A percentile compares a stretch with the other conserved stretches of the same genome.
These are phyloP conservation scores for Fusarium domesticum DNA, from an alignment of 2,329 filamentous ascomycete genomes.

Conservation along the genomic window DNA sequence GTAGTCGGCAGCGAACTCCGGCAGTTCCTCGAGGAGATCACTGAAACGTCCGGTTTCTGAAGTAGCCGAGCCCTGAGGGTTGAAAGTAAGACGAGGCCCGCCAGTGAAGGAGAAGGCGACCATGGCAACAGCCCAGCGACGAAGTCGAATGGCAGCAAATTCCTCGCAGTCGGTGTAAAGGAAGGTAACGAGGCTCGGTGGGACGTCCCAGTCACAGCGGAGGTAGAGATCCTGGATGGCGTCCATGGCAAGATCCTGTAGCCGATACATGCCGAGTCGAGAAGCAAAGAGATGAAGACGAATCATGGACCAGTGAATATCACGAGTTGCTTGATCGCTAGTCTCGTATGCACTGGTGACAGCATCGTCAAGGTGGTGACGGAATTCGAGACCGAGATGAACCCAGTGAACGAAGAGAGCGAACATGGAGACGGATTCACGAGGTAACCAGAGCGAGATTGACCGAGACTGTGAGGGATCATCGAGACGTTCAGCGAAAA, in stretches of 20 bases:
- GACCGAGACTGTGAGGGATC: slow-evolving; percentile 30
- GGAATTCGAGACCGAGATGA: slow-evolving; percentile 44
- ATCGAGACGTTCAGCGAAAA: slow-evolving; percentile 48
- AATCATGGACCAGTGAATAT: slow-evolving; percentile 55
- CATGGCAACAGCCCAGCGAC: slow-evolving; percentile 60
- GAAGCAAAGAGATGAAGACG: slow-evolving; percentile 57
- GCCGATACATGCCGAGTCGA: slow-evolving; percentile 44
- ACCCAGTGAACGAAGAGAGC: slow-evolving; percentile 53
- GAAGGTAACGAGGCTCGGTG: slow-evolving; percentile 48
- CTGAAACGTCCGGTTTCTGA: slow-evolving; percentile 38
- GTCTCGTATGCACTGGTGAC: slow-evolving; percentile 33
- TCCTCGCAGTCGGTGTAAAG: slow-evolving; percentile 54
- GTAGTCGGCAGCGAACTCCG: slow-evolving; percentile 51
- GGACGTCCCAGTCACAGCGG: slow-evolving; percentile 56
- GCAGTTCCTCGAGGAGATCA: slow-evolving; percentile 42
- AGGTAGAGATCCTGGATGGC: slow-evolving; percentile 58
- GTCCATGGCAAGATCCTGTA: slow-evolving; percentile 58
- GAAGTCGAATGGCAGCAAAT: slow-evolving; percentile 48
- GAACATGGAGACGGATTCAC: slow-evolving; percentile 51
- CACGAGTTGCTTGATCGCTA: slow-evolving; percentile 32
- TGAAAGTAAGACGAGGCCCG: slow-evolving; percentile 32
- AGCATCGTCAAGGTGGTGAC: slow-evolving; percentile 42
- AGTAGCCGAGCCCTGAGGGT: slow-evolving; percentile 29
- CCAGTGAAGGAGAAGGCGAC: slow-evolving; percentile 52
- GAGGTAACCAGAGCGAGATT: slow-evolving; percentile 41